Conservation (phyloP, 73 alveolate species). For the Tetrahymena thermophila region DNA sequence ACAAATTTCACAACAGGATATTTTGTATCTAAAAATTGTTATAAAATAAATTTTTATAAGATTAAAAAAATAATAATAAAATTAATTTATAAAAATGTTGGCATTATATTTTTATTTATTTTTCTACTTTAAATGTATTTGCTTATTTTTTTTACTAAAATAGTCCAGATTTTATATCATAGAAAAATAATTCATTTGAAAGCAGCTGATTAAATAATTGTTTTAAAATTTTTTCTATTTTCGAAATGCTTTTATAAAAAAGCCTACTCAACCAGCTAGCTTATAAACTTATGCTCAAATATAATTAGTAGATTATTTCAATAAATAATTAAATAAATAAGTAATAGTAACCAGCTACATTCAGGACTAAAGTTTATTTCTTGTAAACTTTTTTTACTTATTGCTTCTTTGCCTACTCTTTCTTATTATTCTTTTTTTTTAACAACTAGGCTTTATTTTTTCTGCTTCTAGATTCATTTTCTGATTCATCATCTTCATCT, state of each 20-base stretch:
- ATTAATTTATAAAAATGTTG: too few relatives aligned
- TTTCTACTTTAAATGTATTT: too few relatives aligned
- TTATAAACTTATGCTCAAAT: neutral
- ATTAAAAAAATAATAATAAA: too few relatives aligned
- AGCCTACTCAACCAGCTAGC: neutral
- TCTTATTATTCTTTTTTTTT: neutral
- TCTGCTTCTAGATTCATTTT: neutral
- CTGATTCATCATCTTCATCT: neutral
- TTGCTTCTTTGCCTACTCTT: neutral
- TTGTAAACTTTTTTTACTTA: neutral
- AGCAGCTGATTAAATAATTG: neutral
- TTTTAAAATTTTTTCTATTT: neutral
- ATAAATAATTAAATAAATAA: neutral
- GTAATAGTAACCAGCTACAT: neutral
- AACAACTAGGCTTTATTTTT: neutral
- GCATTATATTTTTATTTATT: too few relatives aligned
- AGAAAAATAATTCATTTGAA: neutral
- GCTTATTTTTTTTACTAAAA: neutral
- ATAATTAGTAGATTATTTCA: neutral
- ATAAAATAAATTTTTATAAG: too few relatives aligned
- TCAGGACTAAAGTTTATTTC: neutral
- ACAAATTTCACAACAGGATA: slow-evolving; percentile 67
- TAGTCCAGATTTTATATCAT: neutral
- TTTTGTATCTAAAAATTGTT: slow-evolving; percentile 38
- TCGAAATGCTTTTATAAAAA: too few relatives aligned